phyloP scores from a whole-genome alignment of 208 protist genomes.

The Leishmania mexicana region DNA sequence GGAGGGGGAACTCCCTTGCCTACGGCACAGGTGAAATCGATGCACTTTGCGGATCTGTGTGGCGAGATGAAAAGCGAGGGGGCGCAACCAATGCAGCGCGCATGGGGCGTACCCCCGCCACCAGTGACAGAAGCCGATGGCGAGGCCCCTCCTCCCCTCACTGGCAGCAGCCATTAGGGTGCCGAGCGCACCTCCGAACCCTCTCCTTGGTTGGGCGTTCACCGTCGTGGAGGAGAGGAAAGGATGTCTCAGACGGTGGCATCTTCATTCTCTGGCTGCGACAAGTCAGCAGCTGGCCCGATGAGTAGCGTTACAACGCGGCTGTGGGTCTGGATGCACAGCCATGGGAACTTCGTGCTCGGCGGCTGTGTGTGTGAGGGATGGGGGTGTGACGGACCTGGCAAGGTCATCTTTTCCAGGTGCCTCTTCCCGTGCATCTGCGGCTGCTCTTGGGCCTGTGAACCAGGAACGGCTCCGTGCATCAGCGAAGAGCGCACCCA shows the following conservation, averaged over 20 bases:
- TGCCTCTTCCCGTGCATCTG: background rate
- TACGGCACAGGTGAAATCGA: background rate
- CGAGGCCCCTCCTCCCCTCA: background rate
- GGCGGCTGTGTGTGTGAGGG: slow-evolving; percentile 16
- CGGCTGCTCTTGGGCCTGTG: slow-evolving; percentile 9
- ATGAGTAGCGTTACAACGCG: slow-evolving; percentile 13
- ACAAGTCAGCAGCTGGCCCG: slow-evolving; percentile 17
- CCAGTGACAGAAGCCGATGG: too few species aligned
- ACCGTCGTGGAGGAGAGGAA: slow-evolving; percentile 28
- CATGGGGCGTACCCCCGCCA: background rate
- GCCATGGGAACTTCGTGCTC: slow-evolving; percentile 6
- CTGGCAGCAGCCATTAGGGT: background rate
- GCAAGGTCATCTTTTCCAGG: slow-evolving; percentile 28
- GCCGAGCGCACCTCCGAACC: background rate
- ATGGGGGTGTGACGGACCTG: slow-evolving; percentile 7
- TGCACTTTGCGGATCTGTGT: background rate
- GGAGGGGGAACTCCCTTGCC: background rate
- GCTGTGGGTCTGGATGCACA: slow-evolving; percentile 4
- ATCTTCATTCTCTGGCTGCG: slow-evolving; percentile 25
- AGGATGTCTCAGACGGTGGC: background rate
- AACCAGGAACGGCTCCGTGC: background rate
- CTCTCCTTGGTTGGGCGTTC: background rate
- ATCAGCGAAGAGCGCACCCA: slow-evolving; percentile 2
- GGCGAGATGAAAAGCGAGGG: background rate
- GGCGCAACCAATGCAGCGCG: background rate